These are phyloP conservation scores for Microthlaspi erraticum DNA, from an alignment of 345 rosid genomes.

Conservation along the genomic window DNA sequence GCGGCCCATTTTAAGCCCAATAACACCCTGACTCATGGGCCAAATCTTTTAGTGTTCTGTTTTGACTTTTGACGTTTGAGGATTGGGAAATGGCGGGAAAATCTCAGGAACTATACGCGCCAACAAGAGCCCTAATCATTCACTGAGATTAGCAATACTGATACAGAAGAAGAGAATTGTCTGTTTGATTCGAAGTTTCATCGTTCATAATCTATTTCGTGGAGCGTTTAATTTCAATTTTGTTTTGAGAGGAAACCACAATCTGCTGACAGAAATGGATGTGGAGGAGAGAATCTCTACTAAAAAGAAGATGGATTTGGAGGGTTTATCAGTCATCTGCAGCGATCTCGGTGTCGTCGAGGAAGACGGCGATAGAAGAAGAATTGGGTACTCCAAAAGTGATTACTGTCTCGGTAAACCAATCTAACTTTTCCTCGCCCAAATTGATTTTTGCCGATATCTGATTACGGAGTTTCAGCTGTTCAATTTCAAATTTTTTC, in stretches of 20 bases:
- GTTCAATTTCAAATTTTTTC: not conserved
- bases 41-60: not conserved
- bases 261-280: conserved; percentile 32
- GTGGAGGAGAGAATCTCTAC: conserved; percentile 41
- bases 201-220: not conserved
- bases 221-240: not conserved
- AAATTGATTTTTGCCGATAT: not conserved
- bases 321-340: conserved; percentile 71
- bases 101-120: conserved; percentile 35
- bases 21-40: not conserved
- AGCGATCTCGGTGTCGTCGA: conserved; percentile 66
- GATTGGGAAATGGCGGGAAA: conserved; percentile 38
- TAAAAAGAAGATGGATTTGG: conserved; percentile 53
- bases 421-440: not conserved
- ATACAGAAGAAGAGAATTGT: not conserved
- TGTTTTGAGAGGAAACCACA: not conserved
- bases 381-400: conserved; percentile 64
- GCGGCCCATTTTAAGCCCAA: conserved; percentile 14
- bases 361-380: conserved; percentile 55
- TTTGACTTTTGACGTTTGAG: not conserved
- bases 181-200: conserved; percentile 3
- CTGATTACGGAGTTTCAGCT: not conserved
- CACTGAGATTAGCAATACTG: conserved; percentile 16
- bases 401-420: conserved; percentile 64
- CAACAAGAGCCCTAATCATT: conserved; percentile 43